Percentiles rank a stretch among this genome's conserved stretches.
Conservation (phyloP, 2,329 filamentous ascomycete genomes). For the Aspergillus novoparasiticus region DNA sequence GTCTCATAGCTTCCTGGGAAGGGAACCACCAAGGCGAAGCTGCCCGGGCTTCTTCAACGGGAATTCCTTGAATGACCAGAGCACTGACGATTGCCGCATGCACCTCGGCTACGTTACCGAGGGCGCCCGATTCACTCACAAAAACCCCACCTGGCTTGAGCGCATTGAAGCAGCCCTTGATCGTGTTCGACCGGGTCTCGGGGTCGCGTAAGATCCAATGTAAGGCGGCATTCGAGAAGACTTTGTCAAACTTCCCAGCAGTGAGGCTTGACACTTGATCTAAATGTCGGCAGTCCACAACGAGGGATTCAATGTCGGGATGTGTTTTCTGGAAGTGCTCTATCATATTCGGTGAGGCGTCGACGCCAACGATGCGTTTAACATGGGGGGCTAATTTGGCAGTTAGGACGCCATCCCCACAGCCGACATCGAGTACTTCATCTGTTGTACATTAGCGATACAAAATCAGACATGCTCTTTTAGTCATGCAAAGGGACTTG, state of each 20-base stretch:
- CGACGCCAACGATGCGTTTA: slow-evolving; percentile 58
- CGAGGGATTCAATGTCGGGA: slow-evolving; percentile 29
- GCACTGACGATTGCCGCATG: slow-evolving; percentile 59
- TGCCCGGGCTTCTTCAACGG: slow-evolving; percentile 52
- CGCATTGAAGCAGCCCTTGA: slow-evolving; percentile 54
- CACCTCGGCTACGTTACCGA: slow-evolving; percentile 69
- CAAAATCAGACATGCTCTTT: not conserved
- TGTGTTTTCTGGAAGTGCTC: slow-evolving; percentile 51
- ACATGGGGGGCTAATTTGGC: slow-evolving; percentile 55
- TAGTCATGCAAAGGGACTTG: not conserved
- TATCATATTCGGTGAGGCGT: slow-evolving; percentile 64
- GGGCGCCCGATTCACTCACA: slow-evolving; percentile 71
- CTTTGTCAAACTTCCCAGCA: slow-evolving; percentile 51
- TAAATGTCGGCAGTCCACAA: slow-evolving; percentile 41
- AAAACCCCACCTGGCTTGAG: slow-evolving; percentile 61
- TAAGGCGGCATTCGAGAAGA: slow-evolving; percentile 68
- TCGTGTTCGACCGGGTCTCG: slow-evolving; percentile 53
- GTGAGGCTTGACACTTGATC: slow-evolving; percentile 28
- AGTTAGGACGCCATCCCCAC: slow-evolving; percentile 65
- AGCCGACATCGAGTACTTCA: slow-evolving; percentile 64
- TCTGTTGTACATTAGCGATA: slow-evolving; percentile 40
- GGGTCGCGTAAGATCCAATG: slow-evolving; percentile 64
- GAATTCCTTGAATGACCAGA: slow-evolving; percentile 53
- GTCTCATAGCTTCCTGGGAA: slow-evolving; percentile 60
- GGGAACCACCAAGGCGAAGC: slow-evolving; percentile 73